Evolutionary conservation across 371 early-diverging fungal species (phyloP).

Genomic region (Rhizopus sp.): DNA sequence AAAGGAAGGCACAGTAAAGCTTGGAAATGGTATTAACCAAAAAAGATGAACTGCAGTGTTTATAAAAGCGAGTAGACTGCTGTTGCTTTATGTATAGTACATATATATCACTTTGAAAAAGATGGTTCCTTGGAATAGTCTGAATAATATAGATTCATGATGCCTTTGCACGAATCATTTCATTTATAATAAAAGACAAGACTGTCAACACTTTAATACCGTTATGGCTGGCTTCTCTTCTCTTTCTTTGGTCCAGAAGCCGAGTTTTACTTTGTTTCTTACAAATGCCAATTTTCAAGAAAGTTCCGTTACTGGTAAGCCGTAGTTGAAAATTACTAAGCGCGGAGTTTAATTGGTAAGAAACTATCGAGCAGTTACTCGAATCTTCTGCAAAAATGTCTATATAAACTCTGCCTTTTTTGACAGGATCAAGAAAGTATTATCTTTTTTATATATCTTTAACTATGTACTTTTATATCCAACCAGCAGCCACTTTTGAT

Average conservation of each 20-base stretch:
- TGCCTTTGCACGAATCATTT: too few species aligned
- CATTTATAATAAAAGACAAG: too few species aligned
- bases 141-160: too few species aligned
- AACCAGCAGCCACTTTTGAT: background rate
- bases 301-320: background rate
- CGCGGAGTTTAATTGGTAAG: background rate
- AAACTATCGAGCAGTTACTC: background rate
- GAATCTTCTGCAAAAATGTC: background rate
- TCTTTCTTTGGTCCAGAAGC: too few species aligned
- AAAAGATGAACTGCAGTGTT: background rate
- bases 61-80: too few species aligned
- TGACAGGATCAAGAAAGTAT: background rate
- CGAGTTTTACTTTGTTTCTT: too few species aligned
- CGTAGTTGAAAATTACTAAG: background rate
- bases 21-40: slow-evolving; percentile 10
- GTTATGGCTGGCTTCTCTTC: too few species aligned
- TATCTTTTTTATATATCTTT: background rate
- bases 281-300: too few species aligned
- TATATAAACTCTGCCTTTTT: slow-evolving; percentile 1
- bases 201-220: too few species aligned
- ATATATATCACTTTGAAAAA: too few species aligned
- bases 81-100: too few species aligned
- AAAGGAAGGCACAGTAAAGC: slow-evolving; percentile 38
- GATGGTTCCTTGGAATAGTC: too few species aligned
- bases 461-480: background rate